Evolutionary conservation across 768 basidiomycete genomes (phyloP), one percentile per base, ranked within the genome.

Genomic region (Brasilioporus rufonigricans): DNA sequence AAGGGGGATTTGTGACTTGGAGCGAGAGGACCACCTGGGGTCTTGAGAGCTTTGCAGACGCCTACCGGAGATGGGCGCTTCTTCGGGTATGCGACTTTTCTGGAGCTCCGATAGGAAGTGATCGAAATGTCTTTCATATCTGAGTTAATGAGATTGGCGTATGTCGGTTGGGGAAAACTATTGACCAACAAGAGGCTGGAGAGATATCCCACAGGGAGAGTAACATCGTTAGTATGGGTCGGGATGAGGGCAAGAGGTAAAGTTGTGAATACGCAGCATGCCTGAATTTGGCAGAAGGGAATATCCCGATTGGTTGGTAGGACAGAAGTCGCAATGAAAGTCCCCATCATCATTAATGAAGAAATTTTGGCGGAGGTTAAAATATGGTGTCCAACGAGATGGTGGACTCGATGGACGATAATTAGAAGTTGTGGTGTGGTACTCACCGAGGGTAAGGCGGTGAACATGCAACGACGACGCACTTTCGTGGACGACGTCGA

Each of bases 11-110:
- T 80, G 58, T 82, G 80, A 58, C 72, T 71, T 53, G 77, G 72
- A 55, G 79, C 76, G 62, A 81, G 75, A 47, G 78, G 76, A 18
- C 50, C 61, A 54, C 66, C 69, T 53, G 78, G 84, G 54, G 78
- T 80, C 64, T 81, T 87, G 65, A 82, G 82, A 26, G 76, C 67
- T 71, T 91, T 92, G 44, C 80, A 79, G 59, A 93, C 76, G 67
- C 90, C 89, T 73, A 88, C 74, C 39, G 89, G 89, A 21, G 90
- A 91, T 19, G 91, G 91, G 53, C 88, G 88, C 72, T 88, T 92
- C 85, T 86, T 91, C 46, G 87, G 86, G 66, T 93, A 93, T 61
- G 85, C 77, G 50, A 81, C 73, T 59, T 82, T 80, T 69, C 87
- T 81, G 59, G 84, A 78, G 66, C 80, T 78, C 62, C 79, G 82